These are phyloP conservation scores for Pseudophaeomoniella oleicola DNA, from an alignment of 2,329 filamentous ascomycete species.

Conservation along the genomic window DNA sequence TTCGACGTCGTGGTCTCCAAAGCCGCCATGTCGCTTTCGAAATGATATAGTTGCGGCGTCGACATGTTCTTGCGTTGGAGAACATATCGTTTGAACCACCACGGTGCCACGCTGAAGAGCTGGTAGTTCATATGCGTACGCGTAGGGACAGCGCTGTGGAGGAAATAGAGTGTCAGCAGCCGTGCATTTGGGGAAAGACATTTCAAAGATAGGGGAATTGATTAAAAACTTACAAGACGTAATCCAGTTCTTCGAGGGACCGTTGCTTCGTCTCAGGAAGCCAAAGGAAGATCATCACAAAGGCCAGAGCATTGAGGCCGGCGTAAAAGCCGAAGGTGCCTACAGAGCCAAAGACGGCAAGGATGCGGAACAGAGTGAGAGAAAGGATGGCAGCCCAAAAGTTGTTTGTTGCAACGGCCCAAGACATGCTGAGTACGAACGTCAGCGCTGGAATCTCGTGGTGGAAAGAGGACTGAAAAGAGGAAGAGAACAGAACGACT, in stretches of 20 bases:
- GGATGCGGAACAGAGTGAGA: constrained; percentile 33
- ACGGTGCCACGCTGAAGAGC: constrained; percentile 40
- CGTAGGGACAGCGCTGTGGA: constrained; percentile 38
- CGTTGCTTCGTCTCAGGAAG: constrained; percentile 40
- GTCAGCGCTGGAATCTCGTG: constrained; percentile 20
- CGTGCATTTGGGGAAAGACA: background rate
- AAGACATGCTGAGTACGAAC: constrained; percentile 27
- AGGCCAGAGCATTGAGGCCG: constrained; percentile 43
- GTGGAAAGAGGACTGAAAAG: constrained; percentile 1
- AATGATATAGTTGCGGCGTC: constrained; percentile 37
- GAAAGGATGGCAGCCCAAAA: constrained; percentile 36
- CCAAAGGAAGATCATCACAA: constrained; percentile 50
- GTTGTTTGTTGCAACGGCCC: constrained; percentile 29
- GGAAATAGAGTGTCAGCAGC: background rate
- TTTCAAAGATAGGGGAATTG: background rate
- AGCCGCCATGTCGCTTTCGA: constrained; percentile 18
- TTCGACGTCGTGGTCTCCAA: background rate
- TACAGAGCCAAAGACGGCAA: constrained; percentile 31
- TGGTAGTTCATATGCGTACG: constrained; percentile 44
- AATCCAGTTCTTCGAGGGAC: constrained; percentile 42
- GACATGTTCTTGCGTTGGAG: constrained; percentile 32
- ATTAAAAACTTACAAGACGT: constrained; percentile 22
- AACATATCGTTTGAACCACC: constrained; percentile 45
- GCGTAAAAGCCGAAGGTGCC: constrained; percentile 49
- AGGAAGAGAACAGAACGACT: constrained; percentile 29